phyloP scores from a whole-genome alignment of 2,329 filamentous ascomycete species.

The Aspergillus felis region DNA sequence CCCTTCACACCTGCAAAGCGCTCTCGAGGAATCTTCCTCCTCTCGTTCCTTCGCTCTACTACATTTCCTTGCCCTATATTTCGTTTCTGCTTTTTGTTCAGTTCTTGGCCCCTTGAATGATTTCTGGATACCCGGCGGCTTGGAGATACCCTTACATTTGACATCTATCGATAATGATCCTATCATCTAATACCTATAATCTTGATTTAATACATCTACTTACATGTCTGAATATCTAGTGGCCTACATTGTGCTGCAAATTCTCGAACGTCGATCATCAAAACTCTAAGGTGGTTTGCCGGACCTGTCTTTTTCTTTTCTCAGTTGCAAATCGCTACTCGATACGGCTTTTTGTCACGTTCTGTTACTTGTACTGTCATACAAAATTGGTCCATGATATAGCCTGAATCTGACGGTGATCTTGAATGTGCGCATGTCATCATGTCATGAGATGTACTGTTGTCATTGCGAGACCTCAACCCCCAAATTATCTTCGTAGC shows the following conservation, averaged over 20 bases:
- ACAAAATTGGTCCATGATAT: background rate
- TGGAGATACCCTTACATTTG: background rate
- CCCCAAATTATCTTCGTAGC: background rate
- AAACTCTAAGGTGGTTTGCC: constrained; percentile 24
- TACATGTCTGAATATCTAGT: constrained; percentile 14
- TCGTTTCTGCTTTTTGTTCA: background rate
- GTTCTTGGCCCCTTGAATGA: background rate
- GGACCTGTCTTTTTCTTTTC: background rate
- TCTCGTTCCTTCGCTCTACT: background rate
- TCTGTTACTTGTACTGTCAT: background rate
- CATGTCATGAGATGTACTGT: background rate
- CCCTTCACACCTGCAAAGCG: background rate
- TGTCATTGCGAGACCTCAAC: background rate
- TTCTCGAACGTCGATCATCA: constrained; percentile 30
- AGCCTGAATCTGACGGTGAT: background rate
- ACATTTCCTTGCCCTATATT: background rate
- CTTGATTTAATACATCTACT: background rate
- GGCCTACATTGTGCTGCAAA: constrained; percentile 31
- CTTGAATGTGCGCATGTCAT: background rate
- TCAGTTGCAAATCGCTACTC: background rate
- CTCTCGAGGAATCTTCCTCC: background rate
- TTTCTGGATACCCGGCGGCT: background rate
- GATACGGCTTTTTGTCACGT: background rate
- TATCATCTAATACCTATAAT: constrained; percentile 1
- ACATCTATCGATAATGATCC: background rate